Base-by-base conservation (phyloP, 2,329 filamentous ascomycete species). In the Cladophialophora bantiana region DNA sequence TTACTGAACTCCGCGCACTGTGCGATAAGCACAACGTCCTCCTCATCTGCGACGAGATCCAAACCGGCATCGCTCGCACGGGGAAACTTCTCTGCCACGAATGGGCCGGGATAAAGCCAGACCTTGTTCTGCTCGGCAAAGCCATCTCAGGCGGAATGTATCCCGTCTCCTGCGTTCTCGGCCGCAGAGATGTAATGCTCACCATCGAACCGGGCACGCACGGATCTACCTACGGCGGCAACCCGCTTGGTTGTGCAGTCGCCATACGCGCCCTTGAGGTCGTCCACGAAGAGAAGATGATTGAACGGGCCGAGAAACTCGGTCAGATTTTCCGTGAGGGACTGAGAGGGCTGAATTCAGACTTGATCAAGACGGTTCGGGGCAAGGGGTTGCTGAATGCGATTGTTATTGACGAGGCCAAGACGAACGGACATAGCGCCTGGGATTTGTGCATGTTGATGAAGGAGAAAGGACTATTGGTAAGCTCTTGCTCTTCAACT, bases 71-170 rank as follows among this genome's bases (percentile, higher is more conserved):
- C 77, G 95, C 93, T 62, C 90, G 95, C 70, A 99, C 95, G 18
- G 95, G 95, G 61, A 92, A 91, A 76, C 91, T 99, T 83, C 88
- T 99, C 62, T 97, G 93, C 85, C 90, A 92, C 75, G 89, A 99
- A 81, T 98, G 95, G 94, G 90, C 92, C 64, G 91, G 90, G 73
- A 93, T 99, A 84, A 96, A 94, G 84, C 95, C 94, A 45, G 95
- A 99, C 78, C 86, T 99, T 75, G 90, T 99, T 31, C 90, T 96
- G 56, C 88, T 99, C 38, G 95, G 95, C 76, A 99, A 99, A 84
- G 95, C 95, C 73, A 97, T 99, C 78, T 97, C 93, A 38, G 95
- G 95, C 70, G 95, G 95, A 79, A 95, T 98, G 90, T 99, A 99
- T 82, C 95, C 95, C n/a, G 95, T 99, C 65, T 97, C 93, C 68